These are phyloP conservation scores for Exutisphaerella laricina DNA, from an alignment of 2,329 filamentous ascomycete genomes.

Conservation along the genomic window DNA sequence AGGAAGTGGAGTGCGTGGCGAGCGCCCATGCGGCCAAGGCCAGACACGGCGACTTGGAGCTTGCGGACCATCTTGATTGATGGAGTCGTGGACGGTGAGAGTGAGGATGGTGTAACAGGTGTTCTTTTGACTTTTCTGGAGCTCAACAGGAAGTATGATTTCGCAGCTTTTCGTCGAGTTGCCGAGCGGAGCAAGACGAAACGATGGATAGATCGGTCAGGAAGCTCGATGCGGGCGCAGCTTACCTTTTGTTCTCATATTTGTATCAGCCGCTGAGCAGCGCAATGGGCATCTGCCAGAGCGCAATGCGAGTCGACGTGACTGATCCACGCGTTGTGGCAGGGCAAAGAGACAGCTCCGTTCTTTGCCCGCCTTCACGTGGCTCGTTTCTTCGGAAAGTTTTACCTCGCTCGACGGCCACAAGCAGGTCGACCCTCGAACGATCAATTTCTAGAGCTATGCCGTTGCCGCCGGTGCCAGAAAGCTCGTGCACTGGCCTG, in stretches of 20 bases:
- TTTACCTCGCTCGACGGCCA: neutral
- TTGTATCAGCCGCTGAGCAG: slow-evolving; percentile 4
- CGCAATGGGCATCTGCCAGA: slow-evolving; percentile 11
- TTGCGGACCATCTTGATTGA: slow-evolving; percentile 33
- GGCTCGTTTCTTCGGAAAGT: neutral
- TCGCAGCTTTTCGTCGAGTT: neutral
- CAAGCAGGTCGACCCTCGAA: slow-evolving; percentile 1
- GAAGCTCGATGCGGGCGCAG: neutral
- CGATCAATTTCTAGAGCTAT: neutral
- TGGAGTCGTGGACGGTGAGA: too few species aligned
- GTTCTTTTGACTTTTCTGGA: neutral
- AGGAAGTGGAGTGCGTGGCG: slow-evolving; percentile 46
- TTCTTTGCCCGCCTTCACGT: slow-evolving; percentile 2
- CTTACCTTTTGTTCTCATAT: slow-evolving; percentile 4
- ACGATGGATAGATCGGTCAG: too few species aligned
- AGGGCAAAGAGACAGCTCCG: slow-evolving; percentile 2
- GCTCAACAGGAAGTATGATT: neutral
- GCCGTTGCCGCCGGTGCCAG: neutral
- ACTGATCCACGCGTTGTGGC: slow-evolving; percentile 4
- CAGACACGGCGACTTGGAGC: slow-evolving; percentile 42
- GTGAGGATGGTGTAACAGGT: slow-evolving; percentile 5
- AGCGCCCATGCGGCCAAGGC: slow-evolving; percentile 48
- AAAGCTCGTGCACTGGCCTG: neutral
- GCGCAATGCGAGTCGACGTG: slow-evolving; percentile 6
- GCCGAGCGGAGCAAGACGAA: too few species aligned